Percentiles rank a stretch among this genome's conserved stretches.
Conservation (phyloP, 2,329 filamentous ascomycete genomes). For the Biscogniauxia mediterranea region DNA sequence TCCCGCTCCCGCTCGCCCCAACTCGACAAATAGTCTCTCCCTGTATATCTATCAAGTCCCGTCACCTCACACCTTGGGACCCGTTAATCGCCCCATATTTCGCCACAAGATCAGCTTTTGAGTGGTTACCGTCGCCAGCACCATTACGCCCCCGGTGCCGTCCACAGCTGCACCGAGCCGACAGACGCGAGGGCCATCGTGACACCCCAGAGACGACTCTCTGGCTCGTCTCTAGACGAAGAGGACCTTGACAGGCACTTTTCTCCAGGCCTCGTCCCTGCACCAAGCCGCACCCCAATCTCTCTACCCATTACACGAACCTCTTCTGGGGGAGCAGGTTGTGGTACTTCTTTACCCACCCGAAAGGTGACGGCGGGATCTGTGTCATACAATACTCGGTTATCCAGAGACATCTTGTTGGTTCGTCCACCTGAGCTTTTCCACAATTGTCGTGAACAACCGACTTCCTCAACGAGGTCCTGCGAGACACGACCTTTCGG, state of each 20-base stretch:
- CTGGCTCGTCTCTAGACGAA: slow-evolving; percentile 15
- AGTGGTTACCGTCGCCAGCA: slow-evolving; percentile 23
- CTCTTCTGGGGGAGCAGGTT: slow-evolving; percentile 29
- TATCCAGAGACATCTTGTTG: slow-evolving; percentile 37
- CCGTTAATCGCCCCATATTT: slow-evolving; percentile 10
- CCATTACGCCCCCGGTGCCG: slow-evolving; percentile 22
- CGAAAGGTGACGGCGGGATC: slow-evolving; percentile 38
- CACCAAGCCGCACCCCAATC: slow-evolving; percentile 18
- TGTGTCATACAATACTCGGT: slow-evolving; percentile 39
- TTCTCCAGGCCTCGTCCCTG: slow-evolving; percentile 15
- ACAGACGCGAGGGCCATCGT: slow-evolving; percentile 22
- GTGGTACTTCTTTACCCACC: slow-evolving; percentile 34
- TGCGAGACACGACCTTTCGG: slow-evolving; percentile 27
- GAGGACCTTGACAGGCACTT: slow-evolving; percentile 13
- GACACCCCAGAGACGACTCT: slow-evolving; percentile 18
- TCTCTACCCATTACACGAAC: slow-evolving; percentile 27
- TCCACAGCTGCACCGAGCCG: slow-evolving; percentile 27
- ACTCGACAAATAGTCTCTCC: not conserved
- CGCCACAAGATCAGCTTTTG: slow-evolving; percentile 12
- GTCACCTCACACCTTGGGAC: not conserved
- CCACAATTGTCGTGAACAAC: slow-evolving; percentile 27
- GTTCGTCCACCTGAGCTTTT: slow-evolving; percentile 26
- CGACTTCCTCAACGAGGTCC: slow-evolving; percentile 26
- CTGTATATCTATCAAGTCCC: not conserved
- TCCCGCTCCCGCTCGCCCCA: not conserved